Base-by-base conservation (phyloP, 441 rosid genomes). In the Adansonia rubrostipa region DNA sequence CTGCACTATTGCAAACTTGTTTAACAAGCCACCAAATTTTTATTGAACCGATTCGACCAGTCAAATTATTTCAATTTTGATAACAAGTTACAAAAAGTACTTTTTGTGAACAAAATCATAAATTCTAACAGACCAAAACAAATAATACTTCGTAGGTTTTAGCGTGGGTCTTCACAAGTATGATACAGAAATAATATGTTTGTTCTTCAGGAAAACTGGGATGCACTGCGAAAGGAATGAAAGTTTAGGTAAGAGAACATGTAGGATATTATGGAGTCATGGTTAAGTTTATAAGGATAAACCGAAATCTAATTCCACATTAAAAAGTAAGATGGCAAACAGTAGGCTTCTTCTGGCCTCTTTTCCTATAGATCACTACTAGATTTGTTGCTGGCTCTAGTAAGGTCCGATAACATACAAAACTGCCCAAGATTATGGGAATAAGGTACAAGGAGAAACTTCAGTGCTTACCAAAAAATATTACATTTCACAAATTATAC, bases 401-500 rank as follows among this genome's bases (percentile, higher is more conserved):
- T 13, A 33, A 63, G 45, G 20, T 28, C 20, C 9, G 5, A 13
- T 33, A 33, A 58, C 33, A 63, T 33, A 63, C 36, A 0, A 58
- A 2, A 20, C 13, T 9, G 64, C 64, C 33, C 9, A 58, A 58
- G 64, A 58, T 63, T 6, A 7, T 1, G 63, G 45, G 44, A 15
- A 63, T 14, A 33, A 63, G 19, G 45, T 33, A 14, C 47, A 68
- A 42, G 0, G 11, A 50, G 1, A 13, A 51, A 71, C 56, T 28
- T 3, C 17, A 45, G 10, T 24, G 1, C 17, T 71, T 3, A 17
- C 71, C 22, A 71, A 74, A 8, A 60, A 67, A 80, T 82, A 22
- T 74, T 74, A 80, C 86, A 84, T 56, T 77, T 24, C 20, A 65
- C 22, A 53, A 61, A 68, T 24, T 73, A 58, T 73, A 76, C 74